Conservation (phyloP, 768 basidiomycete species). For the Lactifluus hygrophoroides region DNA sequence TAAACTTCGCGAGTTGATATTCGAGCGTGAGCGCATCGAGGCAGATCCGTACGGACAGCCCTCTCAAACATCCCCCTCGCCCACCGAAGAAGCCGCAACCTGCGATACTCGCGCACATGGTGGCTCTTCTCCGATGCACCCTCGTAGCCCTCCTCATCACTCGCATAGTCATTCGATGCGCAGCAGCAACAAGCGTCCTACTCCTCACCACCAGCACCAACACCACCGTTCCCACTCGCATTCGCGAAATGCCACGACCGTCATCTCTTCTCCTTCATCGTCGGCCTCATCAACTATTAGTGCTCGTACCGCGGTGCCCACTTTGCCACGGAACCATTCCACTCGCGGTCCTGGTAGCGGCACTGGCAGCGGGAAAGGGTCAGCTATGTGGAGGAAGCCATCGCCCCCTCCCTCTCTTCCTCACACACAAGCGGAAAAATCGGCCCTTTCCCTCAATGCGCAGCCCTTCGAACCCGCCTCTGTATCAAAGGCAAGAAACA, state of each 20-base stretch:
- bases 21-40: conserved; percentile 46
- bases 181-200: conserved; percentile 8
- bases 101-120: not conserved
- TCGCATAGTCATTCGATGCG: not conserved
- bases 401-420: conserved; percentile 14
- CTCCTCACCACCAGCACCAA: conserved; percentile 1
- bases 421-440: conserved; percentile 19
- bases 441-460: conserved; percentile 45
- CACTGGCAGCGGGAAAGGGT: conserved; percentile 20
- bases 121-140: not conserved
- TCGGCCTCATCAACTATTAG: not conserved
- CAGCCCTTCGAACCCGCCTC: conserved; percentile 45
- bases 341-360: not conserved
- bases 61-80: conserved; percentile 4
- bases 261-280: not conserved
- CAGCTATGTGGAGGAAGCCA: conserved; percentile 13
- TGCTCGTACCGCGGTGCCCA: not conserved
- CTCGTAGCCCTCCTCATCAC: not conserved
- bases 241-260: not conserved
- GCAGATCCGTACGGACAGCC: conserved; percentile 26
- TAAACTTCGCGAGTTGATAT: conserved; percentile 49
- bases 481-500: conserved; percentile 15
- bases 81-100: not conserved
- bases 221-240: conserved; percentile 2
- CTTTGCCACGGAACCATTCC: not conserved